A percentile compares a stretch with the other conserved stretches of the same genome.
Conservation (phyloP, 2,329 filamentous ascomycete genomes). For the Calonectria pauciramosa region DNA sequence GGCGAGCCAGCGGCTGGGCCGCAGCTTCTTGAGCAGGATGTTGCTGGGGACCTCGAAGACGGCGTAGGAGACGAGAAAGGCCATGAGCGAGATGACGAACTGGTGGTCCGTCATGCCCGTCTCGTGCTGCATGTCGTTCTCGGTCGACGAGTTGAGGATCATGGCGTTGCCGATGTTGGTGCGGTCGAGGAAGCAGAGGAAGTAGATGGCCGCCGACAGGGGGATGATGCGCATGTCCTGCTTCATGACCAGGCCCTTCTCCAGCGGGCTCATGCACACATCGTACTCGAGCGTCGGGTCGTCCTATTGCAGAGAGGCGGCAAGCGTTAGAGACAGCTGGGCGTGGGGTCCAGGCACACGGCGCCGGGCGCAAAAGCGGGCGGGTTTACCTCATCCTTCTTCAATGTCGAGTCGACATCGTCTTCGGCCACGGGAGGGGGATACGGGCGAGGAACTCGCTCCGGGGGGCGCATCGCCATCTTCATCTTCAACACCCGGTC, state of each 20-base stretch:
- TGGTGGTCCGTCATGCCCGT: conserved; percentile 73
- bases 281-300: conserved; percentile 36
- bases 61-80: conserved; percentile 72
- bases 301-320: conserved; percentile 25
- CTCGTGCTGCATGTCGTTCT: conserved; percentile 73
- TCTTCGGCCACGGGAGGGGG: conserved; percentile 44
- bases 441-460: conserved; percentile 40
- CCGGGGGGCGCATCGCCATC: conserved; percentile 34
- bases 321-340: conserved; percentile 32
- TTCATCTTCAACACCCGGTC: conserved; percentile 35
- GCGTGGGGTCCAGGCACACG: not conserved
- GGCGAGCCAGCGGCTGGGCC: conserved; percentile 74
- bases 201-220: conserved; percentile 73
- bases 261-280: conserved; percentile 44
- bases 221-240: conserved; percentile 76
- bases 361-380: not conserved
- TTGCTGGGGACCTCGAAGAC: conserved; percentile 77
- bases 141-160: conserved; percentile 72
- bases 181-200: conserved; percentile 77
- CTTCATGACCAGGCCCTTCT: conserved; percentile 63
- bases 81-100: conserved; percentile 71
- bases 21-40: conserved; percentile 74
- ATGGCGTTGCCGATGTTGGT: conserved; percentile 79
- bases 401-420: conserved; percentile 44
- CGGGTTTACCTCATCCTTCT: conserved; percentile 38